phyloP scores from a whole-genome alignment of 306 rosid genomes.

The Cicer bijugum region DNA sequence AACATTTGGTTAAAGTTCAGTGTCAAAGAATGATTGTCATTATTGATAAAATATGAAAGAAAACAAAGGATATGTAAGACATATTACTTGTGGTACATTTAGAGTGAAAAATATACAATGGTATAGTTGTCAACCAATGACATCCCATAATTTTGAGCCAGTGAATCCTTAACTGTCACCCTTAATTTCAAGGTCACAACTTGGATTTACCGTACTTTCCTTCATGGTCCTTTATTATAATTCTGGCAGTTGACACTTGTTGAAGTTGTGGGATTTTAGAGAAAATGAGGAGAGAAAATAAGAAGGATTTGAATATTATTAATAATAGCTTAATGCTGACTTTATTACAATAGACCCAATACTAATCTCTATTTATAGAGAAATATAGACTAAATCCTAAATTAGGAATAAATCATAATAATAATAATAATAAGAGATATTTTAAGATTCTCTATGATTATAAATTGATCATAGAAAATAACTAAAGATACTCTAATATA shows the following conservation, averaged over 20 bases:
- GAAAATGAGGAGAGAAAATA: no score
- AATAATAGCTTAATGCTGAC: no score
- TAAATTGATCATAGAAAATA: no score
- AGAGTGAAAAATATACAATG: constrained; percentile 1
- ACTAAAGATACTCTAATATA: no score
- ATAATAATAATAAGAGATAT: no score
- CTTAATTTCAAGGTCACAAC: not conserved
- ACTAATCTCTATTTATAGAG: no score
- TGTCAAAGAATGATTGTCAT: not conserved
- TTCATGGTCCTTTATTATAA: not conserved
- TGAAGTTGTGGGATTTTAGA: no score
- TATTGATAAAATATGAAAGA: not conserved
- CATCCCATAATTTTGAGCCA: not conserved
- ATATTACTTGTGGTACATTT: constrained; percentile 5
- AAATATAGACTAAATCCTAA: no score
- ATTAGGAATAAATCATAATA: no score
- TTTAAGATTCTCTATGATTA: no score
- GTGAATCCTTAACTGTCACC: not conserved
- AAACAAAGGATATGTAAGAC: not conserved
- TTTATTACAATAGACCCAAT: no score
- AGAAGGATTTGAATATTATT: no score
- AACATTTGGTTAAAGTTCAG: not conserved
- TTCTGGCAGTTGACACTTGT: not conserved
- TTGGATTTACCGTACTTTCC: not conserved
- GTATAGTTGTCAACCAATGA: constrained; percentile 8